Evolutionary conservation across 2,329 filamentous ascomycete species (phyloP).

Genomic region (Helminthosporium solani): DNA sequence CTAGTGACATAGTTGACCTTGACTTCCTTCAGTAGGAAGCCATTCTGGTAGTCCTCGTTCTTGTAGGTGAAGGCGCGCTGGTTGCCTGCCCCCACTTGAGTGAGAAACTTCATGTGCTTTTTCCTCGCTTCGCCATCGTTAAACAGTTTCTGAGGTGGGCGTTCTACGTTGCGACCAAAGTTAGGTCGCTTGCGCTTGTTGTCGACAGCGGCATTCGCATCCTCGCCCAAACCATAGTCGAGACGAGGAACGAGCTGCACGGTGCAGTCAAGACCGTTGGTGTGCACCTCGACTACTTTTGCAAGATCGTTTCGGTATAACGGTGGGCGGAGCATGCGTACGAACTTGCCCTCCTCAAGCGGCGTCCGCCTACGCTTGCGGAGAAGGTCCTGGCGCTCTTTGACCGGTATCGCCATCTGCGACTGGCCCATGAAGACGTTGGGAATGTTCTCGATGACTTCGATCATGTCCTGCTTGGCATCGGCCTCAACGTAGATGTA

Average conservation of each 20-base stretch:
- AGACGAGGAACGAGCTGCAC: conserved; percentile 87
- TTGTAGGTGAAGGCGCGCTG: conserved; percentile 80
- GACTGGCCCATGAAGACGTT: conserved; percentile 89
- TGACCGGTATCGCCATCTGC: conserved; percentile 86
- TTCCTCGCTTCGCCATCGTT: conserved; percentile 92
- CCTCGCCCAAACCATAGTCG: conserved; percentile 87
- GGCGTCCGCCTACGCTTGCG: conserved; percentile 79
- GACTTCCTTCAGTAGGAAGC: conserved; percentile 91
- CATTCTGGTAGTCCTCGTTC: conserved; percentile 86
- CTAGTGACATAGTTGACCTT: conserved; percentile 83
- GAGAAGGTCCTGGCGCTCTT: conserved; percentile 96
- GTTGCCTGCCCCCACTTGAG: conserved; percentile 53
- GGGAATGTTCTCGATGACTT: conserved; percentile 78
- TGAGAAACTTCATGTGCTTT: conserved; percentile 67
- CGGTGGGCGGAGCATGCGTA: conserved; percentile 76
- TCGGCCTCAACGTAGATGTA: conserved; percentile 94
- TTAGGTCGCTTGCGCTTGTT: conserved; percentile 75
- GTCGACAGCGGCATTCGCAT: conserved; percentile 55
- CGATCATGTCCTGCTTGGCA: conserved; percentile 80
- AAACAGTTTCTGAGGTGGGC: conserved; percentile 86
- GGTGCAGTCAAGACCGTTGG: conserved; percentile 85
- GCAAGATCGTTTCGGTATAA: conserved; percentile 89
- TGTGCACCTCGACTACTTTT: conserved; percentile 87
- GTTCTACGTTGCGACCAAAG: conserved; percentile 55
- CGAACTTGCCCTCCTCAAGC: conserved; percentile 85